These are phyloP conservation scores for Botrytis fragariae DNA, from an alignment of 2,329 filamentous ascomycete genomes.

Conservation along the genomic window DNA sequence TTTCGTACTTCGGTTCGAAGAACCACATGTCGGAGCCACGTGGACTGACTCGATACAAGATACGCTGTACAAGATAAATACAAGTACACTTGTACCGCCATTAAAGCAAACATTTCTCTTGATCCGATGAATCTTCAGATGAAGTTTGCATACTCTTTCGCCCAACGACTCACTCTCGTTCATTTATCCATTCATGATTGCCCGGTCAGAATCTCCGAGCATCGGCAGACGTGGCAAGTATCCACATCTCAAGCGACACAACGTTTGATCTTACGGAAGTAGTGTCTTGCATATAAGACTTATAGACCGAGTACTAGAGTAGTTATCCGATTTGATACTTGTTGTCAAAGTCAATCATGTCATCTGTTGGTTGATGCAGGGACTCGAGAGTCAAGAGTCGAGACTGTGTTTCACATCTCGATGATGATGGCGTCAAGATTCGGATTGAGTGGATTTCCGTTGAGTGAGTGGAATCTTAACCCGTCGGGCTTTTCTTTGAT, in stretches of 20 bases:
- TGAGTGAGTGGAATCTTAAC: not conserved
- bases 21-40: not conserved
- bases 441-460: not conserved
- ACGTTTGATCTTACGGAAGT: not conserved
- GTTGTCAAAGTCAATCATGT: conserved; percentile 3
- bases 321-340: not conserved
- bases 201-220: not conserved
- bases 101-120: not conserved
- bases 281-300: conserved; percentile 13
- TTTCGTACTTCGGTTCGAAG: not conserved
- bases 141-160: not conserved
- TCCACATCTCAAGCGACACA: conserved; percentile 9
- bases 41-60: not conserved
- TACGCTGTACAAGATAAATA: not conserved
- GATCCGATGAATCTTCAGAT: not conserved
- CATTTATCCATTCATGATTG: not conserved
- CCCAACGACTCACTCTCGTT: not conserved
- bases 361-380: conserved; percentile 3
- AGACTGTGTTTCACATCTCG: not conserved
- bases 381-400: not conserved
- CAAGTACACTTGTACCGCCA: conserved; percentile 4
- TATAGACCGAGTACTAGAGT: conserved; percentile 13
- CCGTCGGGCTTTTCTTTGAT: not conserved
- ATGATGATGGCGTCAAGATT: not conserved
- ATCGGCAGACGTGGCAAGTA: conserved; percentile 12